Evolutionary conservation across 768 basidiomycete species (phyloP), one percentile per base, ranked within the genome.

Genomic region (Panus rudis): DNA sequence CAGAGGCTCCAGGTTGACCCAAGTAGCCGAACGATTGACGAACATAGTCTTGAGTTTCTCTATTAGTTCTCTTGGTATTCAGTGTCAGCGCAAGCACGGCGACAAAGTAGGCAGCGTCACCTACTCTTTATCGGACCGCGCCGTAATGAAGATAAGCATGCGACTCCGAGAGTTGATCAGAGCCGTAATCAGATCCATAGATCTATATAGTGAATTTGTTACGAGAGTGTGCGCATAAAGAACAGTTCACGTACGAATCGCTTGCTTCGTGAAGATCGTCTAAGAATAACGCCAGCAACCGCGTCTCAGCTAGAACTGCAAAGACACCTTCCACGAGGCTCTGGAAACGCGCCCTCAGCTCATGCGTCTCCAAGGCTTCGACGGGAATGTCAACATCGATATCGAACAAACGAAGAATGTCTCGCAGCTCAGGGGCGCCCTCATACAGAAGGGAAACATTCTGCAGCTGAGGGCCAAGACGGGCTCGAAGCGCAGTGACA

Each of bases 211-310:
- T 27, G 24, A 37, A 25, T 47, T n/a, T 42, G 43, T 41, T 42
- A 41, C 39, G 22, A 22, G 21, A 24, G 17, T 21, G 8, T 16
- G n/a, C 30, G 3, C 33, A 33, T 24, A 17, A 11, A 27, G n/a
- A n/a, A n/a, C n/a, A n/a, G 24, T 52, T 28, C 56, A 55, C 59
- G 39, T 42, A 84, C 75, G 80, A 81, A 46, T 79, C 75, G 56
- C 84, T 79, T 7, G 84, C 83, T 52, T 83, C 82, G 47, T 87
- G 84, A 13, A 85, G 60, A 58, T 85, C 83, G 54, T 85, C 83
- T 33, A 84, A 64, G 52, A 84, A 84, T 39, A 87, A 60, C 1
- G 82, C 82, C 49, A 87, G 77, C 38, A 84, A 60, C 26, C 81
- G 67, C 6, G 79, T 83, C 55, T 85, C 81, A 1, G 83, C 75